Base-by-base conservation (phyloP, 768 basidiomycete genomes). In the Suillus occidentalis region DNA sequence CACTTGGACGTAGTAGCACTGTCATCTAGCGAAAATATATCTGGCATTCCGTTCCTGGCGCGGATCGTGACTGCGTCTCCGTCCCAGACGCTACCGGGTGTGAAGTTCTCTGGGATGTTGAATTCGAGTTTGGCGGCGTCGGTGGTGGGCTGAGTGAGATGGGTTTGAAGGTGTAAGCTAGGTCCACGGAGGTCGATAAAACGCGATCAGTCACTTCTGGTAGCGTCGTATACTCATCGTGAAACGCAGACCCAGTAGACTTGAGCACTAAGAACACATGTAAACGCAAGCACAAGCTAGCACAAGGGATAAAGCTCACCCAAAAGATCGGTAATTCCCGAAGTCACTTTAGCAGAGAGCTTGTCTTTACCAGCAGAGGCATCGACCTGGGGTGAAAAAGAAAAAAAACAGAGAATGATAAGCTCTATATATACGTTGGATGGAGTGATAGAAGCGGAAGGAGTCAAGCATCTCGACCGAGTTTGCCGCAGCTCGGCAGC, bases 1-100 rank as follows among this genome's bases (percentile, higher is more conserved):
- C 69, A 92, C 94, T 86, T 95, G 94, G 3, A 97, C 95, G 68
- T 91, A n/a, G n/a, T 94, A 10, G 92, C 94, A 71, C 93, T 95
- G 70, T 96, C 90, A 70, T 99, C 94, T 39, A 80, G 77, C 4
- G 95, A 94, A 73, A 98, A 98, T 1, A 88, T 77, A 65, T 94
- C 87, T 43, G 98, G 78, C 28, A 94, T 96, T 1, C 85, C 81
- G 50, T 78, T 76, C 62, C 88, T 84, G 45, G 88, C 91, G 12
- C 72, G 76, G 10, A 77, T 74, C 9, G 78, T 80, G 3, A 89
- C 81, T 8, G 85, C 82, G 1, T 82, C 80, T 40, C 80, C 82
- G 65, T 90, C 88, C 86, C 89, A 90, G 4, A 87, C 78, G 22
- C 81, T 78, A 1, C 89, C 88, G 25, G 78, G 79, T 22, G 73